phyloP scores from a whole-genome alignment of 2,329 filamentous ascomycete species.

The Exophiala oligosperma region DNA sequence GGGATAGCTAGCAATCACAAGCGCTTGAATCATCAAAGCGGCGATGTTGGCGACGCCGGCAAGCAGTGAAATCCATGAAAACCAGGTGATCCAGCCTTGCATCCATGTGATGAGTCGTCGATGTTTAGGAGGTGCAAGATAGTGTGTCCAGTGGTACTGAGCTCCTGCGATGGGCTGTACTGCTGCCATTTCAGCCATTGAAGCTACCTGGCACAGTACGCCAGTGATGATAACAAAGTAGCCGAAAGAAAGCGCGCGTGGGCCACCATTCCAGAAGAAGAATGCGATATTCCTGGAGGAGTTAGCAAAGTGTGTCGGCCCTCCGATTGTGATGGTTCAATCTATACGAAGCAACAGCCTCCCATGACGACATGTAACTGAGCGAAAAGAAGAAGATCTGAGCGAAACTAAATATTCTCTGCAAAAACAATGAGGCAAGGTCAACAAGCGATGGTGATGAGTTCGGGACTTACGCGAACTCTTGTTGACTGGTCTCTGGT shows the following conservation, averaged over 20 bases:
- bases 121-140: constrained; percentile 34
- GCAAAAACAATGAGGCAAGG: background rate
- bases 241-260: constrained; percentile 35
- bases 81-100: constrained; percentile 45
- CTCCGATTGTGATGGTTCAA: background rate
- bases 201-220: constrained; percentile 30
- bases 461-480: constrained; percentile 12
- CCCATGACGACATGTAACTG: constrained; percentile 33
- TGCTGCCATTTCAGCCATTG: constrained; percentile 42
- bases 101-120: constrained; percentile 37
- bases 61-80: constrained; percentile 39
- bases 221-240: constrained; percentile 15
- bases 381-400: constrained; percentile 34
- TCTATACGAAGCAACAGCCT: constrained; percentile 28
- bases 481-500: constrained; percentile 15
- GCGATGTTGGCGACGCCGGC: constrained; percentile 33
- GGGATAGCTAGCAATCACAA: constrained; percentile 32
- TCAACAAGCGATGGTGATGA: too few species aligned
- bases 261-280: constrained; percentile 37
- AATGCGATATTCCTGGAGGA: constrained; percentile 19
- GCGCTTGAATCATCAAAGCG: constrained; percentile 23
- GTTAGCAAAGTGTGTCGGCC: background rate
- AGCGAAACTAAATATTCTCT: constrained; percentile 32
- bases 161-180: constrained; percentile 44
- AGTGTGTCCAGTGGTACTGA: constrained; percentile 46